Percentiles rank a stretch among this genome's conserved stretches.
Conservation (phyloP, 768 basidiomycete genomes). For the Gelatoporia subvermispora region DNA sequence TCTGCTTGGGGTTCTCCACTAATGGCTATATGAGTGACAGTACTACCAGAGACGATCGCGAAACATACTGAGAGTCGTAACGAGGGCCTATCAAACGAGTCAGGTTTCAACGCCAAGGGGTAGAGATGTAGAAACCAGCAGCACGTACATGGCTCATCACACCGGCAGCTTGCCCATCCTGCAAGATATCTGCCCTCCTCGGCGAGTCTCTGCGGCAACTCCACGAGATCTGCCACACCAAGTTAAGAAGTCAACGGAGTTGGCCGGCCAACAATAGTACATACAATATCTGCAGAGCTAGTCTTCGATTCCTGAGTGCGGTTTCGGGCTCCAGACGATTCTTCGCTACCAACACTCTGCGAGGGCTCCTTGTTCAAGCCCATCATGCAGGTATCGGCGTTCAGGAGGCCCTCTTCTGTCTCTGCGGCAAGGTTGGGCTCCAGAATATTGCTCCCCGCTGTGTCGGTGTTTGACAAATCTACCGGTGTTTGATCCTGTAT, state of each 20-base stretch:
- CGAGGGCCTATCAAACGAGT: no score
- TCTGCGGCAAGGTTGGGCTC: conserved; percentile 87
- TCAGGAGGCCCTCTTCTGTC: conserved; percentile 82
- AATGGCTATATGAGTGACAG: no score
- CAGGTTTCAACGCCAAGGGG: no score
- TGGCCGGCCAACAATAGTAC: no score
- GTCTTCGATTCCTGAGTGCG: conserved; percentile 52
- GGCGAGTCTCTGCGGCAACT: conserved; percentile 83
- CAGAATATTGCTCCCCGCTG: conserved; percentile 92
- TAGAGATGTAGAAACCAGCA: no score
- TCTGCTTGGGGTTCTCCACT: conserved; percentile 51
- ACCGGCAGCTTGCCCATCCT: conserved; percentile 68
- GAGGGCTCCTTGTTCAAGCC: conserved; percentile 67
- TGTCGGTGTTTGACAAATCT: conserved; percentile 58
- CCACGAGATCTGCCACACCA: conserved; percentile 74
- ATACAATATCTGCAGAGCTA: conserved; percentile 81
- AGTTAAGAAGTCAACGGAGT: no score
- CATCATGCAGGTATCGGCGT: conserved; percentile 66
- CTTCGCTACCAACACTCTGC: conserved; percentile 73
- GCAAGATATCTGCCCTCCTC: conserved; percentile 76
- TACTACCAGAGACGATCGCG: conserved; percentile 2
- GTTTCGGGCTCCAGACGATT: conserved; percentile 58
- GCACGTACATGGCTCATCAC: conserved; percentile 74
- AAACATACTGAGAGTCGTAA: not conserved
- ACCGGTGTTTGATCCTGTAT: not conserved